phyloP scores from a whole-genome alignment of 345 rosid species.

The Dipteronia sinensis region DNA sequence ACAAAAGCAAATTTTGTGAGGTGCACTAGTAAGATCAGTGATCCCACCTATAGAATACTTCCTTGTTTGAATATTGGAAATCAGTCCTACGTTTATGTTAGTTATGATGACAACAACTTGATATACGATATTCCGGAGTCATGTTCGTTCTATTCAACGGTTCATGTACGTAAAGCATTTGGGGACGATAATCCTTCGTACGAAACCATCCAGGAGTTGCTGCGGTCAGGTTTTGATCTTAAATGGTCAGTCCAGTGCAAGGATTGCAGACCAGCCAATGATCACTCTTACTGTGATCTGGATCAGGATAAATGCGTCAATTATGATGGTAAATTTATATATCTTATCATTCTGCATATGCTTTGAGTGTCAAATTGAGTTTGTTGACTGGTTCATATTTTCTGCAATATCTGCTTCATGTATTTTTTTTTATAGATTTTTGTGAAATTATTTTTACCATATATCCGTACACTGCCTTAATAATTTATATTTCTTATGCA shows the following conservation, averaged over 20 bases:
- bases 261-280: constrained; percentile 9
- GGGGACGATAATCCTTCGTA: constrained; percentile 16
- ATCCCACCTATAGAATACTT: neutral
- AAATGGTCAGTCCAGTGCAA: constrained; percentile 42
- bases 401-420: no score
- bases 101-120: neutral
- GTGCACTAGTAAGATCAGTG: constrained; percentile 24
- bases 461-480: no score
- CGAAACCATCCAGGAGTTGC: constrained; percentile 25
- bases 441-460: no score
- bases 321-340: no score
- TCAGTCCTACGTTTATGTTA: constrained; percentile 29
- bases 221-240: constrained; percentile 45
- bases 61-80: no score
- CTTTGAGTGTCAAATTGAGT: no score
- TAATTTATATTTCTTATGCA: no score
- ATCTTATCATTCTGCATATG: no score
- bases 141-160: constrained; percentile 35
- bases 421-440: no score
- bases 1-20: constrained; percentile 35
- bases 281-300: no score
- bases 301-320: no score
- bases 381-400: no score
- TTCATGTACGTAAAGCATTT: constrained; percentile 14
- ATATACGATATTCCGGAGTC: constrained; percentile 24